A percentile compares a stretch with the other conserved stretches of the same genome.
Evolutionary conservation across 768 basidiomycete genomes (phyloP).

Genomic region (Mycena metata): DNA sequence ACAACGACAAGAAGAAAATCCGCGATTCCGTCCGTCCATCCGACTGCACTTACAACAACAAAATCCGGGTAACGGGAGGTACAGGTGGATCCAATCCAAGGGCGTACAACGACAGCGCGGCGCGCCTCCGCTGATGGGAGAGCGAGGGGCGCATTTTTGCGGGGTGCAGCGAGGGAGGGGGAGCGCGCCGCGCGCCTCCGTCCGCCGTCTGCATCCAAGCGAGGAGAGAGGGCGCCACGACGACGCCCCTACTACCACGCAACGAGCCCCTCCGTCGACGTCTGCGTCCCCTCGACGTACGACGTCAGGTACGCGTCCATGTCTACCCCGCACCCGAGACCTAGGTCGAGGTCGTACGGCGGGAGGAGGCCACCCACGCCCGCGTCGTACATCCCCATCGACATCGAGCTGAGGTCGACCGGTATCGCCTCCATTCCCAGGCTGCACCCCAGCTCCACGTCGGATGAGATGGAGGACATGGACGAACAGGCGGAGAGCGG

Average conservation of each 20-base stretch:
- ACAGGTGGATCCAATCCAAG: background rate
- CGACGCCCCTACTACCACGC: background rate
- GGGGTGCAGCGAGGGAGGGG: background rate
- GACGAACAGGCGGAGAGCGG: constrained; percentile 18
- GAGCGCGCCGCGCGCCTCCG: background rate
- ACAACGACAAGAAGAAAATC: background rate
- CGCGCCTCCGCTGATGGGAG: background rate
- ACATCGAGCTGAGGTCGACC: background rate
- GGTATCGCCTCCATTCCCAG: background rate
- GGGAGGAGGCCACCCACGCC: background rate
- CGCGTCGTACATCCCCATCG: background rate
- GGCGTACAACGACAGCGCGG: background rate
- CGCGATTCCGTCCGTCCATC: constrained; percentile 2
- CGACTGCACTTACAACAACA: constrained; percentile 3
- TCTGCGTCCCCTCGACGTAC: background rate
- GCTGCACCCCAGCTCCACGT: background rate
- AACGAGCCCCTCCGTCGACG: background rate
- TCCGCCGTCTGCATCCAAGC: no score
- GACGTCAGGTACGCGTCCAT: background rate
- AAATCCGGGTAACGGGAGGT: background rate
- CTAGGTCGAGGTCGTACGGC: constrained; percentile 16
- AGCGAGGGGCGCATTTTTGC: no score
- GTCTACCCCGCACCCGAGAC: constrained; percentile 10
- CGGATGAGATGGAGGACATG: constrained; percentile 9
- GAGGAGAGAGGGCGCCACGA: no score